Evolutionary conservation across 2,329 filamentous ascomycete species (phyloP), one percentile per base, ranked within the genome.

Genomic region (Emergomyces pasteurianus): DNA sequence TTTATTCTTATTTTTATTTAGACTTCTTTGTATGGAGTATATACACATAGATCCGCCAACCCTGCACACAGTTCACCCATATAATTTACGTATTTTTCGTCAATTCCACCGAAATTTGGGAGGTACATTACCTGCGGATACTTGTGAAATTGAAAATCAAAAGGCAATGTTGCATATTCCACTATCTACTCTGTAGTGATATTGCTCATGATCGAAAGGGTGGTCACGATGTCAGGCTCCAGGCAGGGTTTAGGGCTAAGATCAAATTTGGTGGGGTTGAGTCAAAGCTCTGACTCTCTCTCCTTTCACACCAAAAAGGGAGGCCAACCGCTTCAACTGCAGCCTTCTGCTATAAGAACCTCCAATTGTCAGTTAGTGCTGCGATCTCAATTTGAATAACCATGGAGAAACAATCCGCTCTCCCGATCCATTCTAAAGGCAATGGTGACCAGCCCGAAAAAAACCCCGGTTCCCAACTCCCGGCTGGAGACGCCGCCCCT

Each of bases 401-500:
- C 54, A 66, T 66, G 65, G 65, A 65, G 36, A 56, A 63, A 55
- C 50, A 62, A 53, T 59, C 62, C 36, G 64, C 59, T 9, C 52
- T 65, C 56, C 65, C 63, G 56, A 58, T 61, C 61, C 63, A 58
- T 60, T 3, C 55, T 12, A 62, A 62, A 47, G 52, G 38, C 49
- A 61, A 50, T 28, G 63, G 61, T 23, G 47, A 61, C 36, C 60
- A 61, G 42, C 60, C 58, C 9, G 43, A 38, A 26, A 58, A 59
- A n/a, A 34, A 54, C 21, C 38, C 73, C 73, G 16, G 72, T 72
- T 60, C 70, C 69, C 26, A 75, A 68, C 62, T 66, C 42, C 65
- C 71, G 60, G 61, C 70, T 28, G 72, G 69, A 54, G 76, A 74
- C 53, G 77, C 75, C 60, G 78, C 77, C 59, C 77, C 77, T 16